These are phyloP conservation scores for Sequoia sempervirens DNA, from an alignment of 75 land plant species.

Conservation along the genomic window DNA sequence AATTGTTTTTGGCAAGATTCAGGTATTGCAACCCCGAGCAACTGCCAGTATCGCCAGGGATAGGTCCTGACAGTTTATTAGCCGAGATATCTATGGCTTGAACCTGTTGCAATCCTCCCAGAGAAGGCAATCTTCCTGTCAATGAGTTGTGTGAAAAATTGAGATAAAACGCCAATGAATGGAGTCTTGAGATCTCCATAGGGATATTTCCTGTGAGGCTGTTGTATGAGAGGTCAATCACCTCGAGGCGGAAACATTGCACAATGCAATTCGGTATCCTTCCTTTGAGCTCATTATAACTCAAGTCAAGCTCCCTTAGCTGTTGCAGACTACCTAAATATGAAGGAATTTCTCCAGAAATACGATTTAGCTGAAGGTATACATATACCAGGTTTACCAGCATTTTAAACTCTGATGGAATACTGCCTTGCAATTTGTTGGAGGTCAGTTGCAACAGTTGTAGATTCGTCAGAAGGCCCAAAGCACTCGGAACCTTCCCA, in stretches of 20 bases:
- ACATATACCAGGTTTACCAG: constrained; percentile 4
- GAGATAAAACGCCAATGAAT: constrained; percentile 30
- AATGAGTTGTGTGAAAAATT: constrained; percentile 16
- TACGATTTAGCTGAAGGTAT: background rate
- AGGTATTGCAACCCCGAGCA: no score
- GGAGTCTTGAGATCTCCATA: constrained; percentile 27
- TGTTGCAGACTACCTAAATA: no score
- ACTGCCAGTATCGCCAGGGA: no score
- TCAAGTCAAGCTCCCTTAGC: no score
- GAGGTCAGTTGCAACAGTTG: constrained; percentile 4
- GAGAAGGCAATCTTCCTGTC: background rate
- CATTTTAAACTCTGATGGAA: constrained; percentile 22
- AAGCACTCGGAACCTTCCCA: no score
- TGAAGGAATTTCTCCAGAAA: no score
- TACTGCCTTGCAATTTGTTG: constrained; percentile 18
- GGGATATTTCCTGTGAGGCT: constrained; percentile 9
- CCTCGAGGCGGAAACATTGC: background rate
- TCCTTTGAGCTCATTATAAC: no score
- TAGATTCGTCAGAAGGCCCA: background rate
- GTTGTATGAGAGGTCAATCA: no score
- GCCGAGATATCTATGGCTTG: no score
- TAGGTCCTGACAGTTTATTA: no score
- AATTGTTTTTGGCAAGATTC: no score
- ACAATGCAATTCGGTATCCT: constrained; percentile 8
- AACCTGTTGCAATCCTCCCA: background rate